Evolutionary conservation across 345 rosid genomes (phyloP).

Genomic region (Populus deltoides): DNA sequence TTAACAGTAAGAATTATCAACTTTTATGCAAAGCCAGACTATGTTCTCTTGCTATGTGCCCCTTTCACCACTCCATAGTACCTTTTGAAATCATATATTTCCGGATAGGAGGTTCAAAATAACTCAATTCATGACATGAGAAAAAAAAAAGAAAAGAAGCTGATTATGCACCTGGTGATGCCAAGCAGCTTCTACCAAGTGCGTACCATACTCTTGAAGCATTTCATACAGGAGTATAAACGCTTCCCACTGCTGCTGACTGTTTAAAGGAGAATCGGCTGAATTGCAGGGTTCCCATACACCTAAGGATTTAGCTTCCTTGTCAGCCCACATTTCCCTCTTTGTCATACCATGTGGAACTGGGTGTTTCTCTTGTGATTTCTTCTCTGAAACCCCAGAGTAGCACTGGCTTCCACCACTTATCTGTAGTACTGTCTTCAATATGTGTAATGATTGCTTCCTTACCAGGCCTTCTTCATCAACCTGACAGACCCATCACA

Average conservation of each 20-base stretch:
- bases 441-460: constrained; percentile 86
- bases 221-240: constrained; percentile 83
- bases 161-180: constrained; percentile 65
- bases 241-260: constrained; percentile 79
- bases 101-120: not conserved
- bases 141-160: constrained; percentile 6
- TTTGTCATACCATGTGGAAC: constrained; percentile 53
- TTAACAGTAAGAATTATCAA: not conserved
- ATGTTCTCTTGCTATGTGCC: not conserved
- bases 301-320: constrained; percentile 89
- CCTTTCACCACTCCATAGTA: not conserved
- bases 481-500: constrained; percentile 44
- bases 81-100: constrained; percentile 1
- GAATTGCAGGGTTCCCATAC: constrained; percentile 56
- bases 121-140: not conserved
- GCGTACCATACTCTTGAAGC: constrained; percentile 96
- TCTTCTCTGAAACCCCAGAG: constrained; percentile 31
- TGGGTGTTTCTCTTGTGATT: constrained; percentile 37
- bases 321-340: constrained; percentile 79
- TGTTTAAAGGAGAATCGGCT: constrained; percentile 43
- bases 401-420: constrained; percentile 35
- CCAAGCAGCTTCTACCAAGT: constrained; percentile 97
- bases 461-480: constrained; percentile 75
- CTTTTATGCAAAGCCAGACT: not conserved
- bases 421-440: constrained; percentile 49